Conservation (phyloP, 768 basidiomycete species). For the Collybia nuda region DNA sequence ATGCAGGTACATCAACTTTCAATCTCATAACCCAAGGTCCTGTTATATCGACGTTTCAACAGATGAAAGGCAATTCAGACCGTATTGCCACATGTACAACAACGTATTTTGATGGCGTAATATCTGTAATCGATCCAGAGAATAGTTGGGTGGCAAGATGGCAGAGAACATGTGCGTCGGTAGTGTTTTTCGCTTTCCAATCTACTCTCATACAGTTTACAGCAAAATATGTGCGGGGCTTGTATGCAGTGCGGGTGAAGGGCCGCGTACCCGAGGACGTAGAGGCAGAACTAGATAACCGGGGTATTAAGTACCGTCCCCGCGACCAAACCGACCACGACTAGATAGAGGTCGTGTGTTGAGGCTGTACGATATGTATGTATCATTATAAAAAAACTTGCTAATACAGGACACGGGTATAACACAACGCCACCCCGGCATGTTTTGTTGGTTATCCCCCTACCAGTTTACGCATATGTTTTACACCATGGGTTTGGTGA, state of each 20-base stretch:
- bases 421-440: too few relatives aligned
- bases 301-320: slow-evolving; percentile 83
- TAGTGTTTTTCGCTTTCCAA: background rate
- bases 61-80: slow-evolving; percentile 91
- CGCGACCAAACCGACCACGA: slow-evolving; percentile 80
- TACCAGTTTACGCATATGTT: too few relatives aligned
- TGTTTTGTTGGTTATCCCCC: too few relatives aligned
- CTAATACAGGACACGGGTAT: too few relatives aligned
- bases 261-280: slow-evolving; percentile 86
- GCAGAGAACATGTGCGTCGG: slow-evolving; percentile 84
- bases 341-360: slow-evolving; percentile 21
- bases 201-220: slow-evolving; percentile 4
- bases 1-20: slow-evolving; percentile 63
- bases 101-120: slow-evolving; percentile 88
- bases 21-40: too few relatives aligned
- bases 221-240: slow-evolving; percentile 90
- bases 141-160: slow-evolving; percentile 95
- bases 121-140: slow-evolving; percentile 83
- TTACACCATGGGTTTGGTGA: too few relatives aligned
- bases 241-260: slow-evolving; percentile 91
- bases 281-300: slow-evolving; percentile 73
- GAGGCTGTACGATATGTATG: background rate
- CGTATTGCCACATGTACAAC: slow-evolving; percentile 87
- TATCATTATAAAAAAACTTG: background rate
- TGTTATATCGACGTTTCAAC: background rate